Evolutionary conservation across 2,329 filamentous ascomycete species (phyloP).

Genomic region (Colletotrichum aenigma): DNA sequence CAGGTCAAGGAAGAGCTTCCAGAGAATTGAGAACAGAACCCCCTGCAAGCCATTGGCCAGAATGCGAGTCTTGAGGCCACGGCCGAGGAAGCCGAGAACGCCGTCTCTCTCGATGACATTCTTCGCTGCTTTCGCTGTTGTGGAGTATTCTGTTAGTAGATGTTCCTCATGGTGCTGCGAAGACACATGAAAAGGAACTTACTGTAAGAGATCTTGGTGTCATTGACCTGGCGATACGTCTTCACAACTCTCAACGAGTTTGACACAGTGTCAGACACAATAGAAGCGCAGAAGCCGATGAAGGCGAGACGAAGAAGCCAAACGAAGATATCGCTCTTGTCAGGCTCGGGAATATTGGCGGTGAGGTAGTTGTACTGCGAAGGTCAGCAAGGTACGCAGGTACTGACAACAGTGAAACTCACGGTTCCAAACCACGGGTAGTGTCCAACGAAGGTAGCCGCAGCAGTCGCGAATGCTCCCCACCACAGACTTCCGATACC

Average conservation of each 20-base stretch:
- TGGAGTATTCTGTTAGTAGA: neutral
- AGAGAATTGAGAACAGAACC: slow-evolving; percentile 51
- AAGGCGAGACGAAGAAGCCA: slow-evolving; percentile 49
- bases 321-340: slow-evolving; percentile 40
- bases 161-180: accelerated
- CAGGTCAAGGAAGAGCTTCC: slow-evolving; percentile 54
- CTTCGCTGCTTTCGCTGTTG: slow-evolving; percentile 44
- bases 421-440: slow-evolving; percentile 56
- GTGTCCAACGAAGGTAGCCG: slow-evolving; percentile 52
- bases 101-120: slow-evolving; percentile 45
- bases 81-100: slow-evolving; percentile 44
- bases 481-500: slow-evolving; percentile 53
- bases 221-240: slow-evolving; percentile 54
- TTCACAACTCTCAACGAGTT: slow-evolving; percentile 53
- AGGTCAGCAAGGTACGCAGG: neutral
- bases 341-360: slow-evolving; percentile 41
- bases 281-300: slow-evolving; percentile 47
- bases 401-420: neutral
- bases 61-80: slow-evolving; percentile 51
- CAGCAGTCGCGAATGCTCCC: slow-evolving; percentile 52
- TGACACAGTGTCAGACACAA: slow-evolving; percentile 50
- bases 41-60: slow-evolving; percentile 53
- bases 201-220: slow-evolving; percentile 51
- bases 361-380: slow-evolving; percentile 47
- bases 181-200: neutral